These are phyloP conservation scores for Stylosanthes scabra DNA, from an alignment of 331 rosid genomes.

Conservation along the genomic window DNA sequence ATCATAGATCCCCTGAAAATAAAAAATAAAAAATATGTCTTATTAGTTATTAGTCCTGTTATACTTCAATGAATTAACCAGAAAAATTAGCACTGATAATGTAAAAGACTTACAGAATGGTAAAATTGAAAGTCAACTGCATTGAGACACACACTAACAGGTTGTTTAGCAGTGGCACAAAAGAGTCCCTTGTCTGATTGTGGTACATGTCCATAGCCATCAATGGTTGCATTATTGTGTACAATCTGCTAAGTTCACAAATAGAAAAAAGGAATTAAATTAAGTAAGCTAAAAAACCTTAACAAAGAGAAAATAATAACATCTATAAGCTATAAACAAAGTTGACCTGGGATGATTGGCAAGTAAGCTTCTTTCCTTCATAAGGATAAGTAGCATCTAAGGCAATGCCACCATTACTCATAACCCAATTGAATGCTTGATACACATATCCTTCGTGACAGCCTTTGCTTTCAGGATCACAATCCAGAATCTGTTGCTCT, in stretches of 20 bases:
- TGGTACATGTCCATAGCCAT: neutral
- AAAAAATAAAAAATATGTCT: neutral
- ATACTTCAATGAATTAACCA: neutral
- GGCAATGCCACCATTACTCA: slow-evolving; percentile 55
- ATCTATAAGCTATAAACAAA: neutral
- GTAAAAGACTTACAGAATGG: slow-evolving; percentile 45
- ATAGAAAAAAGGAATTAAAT: neutral
- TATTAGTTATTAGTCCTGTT: neutral
- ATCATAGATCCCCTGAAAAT: slow-evolving; percentile 53
- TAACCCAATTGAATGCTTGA: slow-evolving; percentile 59
- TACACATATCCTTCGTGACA: slow-evolving; percentile 49
- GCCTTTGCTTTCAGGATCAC: slow-evolving; percentile 38
- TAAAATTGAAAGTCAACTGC: slow-evolving; percentile 49
- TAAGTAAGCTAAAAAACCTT: neutral
- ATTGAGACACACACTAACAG: slow-evolving; percentile 49
- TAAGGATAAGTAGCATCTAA: too few relatives aligned
- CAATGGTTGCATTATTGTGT: neutral
- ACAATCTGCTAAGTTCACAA: too few relatives aligned
- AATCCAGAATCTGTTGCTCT: slow-evolving; percentile 67
- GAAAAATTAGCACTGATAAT: neutral
- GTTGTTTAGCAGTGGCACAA: slow-evolving; percentile 47
- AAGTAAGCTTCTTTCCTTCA: slow-evolving; percentile 6
- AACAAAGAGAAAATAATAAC: neutral
- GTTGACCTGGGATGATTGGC: slow-evolving; percentile 48
- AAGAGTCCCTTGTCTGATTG: neutral